phyloP scores from a whole-genome alignment of 257 asterid species.

The Solanum appendiculatum region DNA sequence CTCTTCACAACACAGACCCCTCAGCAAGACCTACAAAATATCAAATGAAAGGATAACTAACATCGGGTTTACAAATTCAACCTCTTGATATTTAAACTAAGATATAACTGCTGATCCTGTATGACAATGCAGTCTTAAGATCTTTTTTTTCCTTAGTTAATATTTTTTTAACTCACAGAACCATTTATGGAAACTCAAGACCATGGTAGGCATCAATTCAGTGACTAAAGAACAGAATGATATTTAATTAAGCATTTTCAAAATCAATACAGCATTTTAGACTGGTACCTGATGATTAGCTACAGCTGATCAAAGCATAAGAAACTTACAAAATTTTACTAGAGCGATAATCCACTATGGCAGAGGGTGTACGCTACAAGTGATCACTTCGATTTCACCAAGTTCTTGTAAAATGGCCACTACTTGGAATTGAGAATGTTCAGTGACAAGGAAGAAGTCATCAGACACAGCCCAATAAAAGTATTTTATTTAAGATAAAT shows the following conservation, averaged over 20 bases:
- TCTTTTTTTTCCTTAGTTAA: background rate
- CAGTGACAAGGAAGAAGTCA: background rate
- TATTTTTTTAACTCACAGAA: background rate
- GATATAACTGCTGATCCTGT: background rate
- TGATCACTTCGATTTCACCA: background rate
- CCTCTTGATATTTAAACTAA: background rate
- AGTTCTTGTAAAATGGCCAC: background rate
- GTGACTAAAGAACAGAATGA: background rate
- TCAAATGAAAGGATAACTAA: slow-evolving; percentile 4
- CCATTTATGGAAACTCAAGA: background rate
- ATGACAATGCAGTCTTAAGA: background rate
- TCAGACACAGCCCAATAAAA: background rate
- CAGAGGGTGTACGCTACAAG: background rate
- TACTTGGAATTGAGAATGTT: background rate
- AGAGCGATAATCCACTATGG: background rate
- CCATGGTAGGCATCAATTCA: background rate
- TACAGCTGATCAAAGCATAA: background rate
- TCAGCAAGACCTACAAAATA: slow-evolving; percentile 58
- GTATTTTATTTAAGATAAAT: background rate
- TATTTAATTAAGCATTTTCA: background rate
- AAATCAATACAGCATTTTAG: background rate
- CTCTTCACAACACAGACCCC: slow-evolving; percentile 59
- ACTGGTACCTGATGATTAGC: background rate
- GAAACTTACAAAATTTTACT: background rate
- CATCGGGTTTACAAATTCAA: background rate